These are phyloP conservation scores for Sphaerosporella brunnea DNA, from an alignment of 495 filamentous ascomycete genomes.

Conservation along the genomic window DNA sequence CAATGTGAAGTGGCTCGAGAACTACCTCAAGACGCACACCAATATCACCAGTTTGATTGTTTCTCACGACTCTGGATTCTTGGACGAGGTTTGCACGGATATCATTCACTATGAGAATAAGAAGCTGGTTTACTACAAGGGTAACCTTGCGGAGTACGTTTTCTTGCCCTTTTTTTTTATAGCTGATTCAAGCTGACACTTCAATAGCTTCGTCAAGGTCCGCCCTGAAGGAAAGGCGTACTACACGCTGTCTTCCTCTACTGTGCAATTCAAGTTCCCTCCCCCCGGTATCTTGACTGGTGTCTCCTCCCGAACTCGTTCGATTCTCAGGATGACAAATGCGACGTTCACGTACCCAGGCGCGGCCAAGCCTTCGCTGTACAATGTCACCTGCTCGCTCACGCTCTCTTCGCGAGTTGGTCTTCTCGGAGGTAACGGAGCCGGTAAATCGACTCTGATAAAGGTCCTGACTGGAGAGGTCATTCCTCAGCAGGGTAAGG, in stretches of 20 bases:
- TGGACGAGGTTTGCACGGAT: constrained; percentile 93
- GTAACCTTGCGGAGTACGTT: constrained; percentile 60
- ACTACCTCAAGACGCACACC: constrained; percentile 86
- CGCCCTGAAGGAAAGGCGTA: constrained; percentile 97
- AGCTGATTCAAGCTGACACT: constrained; percentile 10
- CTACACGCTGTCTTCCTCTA: constrained; percentile 83
- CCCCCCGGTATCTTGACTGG: constrained; percentile 84
- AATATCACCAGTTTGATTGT: constrained; percentile 97
- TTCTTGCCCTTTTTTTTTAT: neutral
- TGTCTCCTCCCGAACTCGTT: constrained; percentile 82
- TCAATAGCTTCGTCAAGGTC: constrained; percentile 53
- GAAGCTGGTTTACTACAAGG: constrained; percentile 87
- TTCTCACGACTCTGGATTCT: constrained; percentile 91
- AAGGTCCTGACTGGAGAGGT: constrained; percentile 94
- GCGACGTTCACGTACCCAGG: constrained; percentile 81
- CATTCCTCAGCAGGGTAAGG: constrained; percentile 68
- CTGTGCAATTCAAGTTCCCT: constrained; percentile 93
- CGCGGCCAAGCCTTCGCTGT: constrained; percentile 67
- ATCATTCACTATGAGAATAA: constrained; percentile 99
- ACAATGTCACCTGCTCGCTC: constrained; percentile 68
- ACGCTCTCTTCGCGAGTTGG: constrained; percentile 81
- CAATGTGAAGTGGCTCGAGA: constrained; percentile 89
- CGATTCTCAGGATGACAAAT: constrained; percentile 88
- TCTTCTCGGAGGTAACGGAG: constrained; percentile 94
- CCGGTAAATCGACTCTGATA: constrained; percentile 95